A percentile compares a stretch with the other conserved stretches of the same genome.
phyloP scores from a whole-genome alignment of 805 yeast species.

The Myxozyma monticola region DNA sequence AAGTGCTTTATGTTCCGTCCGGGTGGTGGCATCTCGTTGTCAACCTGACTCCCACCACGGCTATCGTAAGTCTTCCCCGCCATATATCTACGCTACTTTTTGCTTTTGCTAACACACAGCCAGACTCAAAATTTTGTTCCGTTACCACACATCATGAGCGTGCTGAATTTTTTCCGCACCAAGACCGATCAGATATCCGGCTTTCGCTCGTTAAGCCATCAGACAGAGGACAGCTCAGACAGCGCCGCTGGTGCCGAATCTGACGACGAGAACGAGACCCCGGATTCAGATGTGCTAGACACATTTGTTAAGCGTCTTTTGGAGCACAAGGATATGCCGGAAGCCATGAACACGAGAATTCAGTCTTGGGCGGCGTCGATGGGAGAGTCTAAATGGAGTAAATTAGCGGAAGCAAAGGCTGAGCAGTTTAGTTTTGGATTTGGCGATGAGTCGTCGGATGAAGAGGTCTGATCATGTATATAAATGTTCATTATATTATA shows the following conservation, averaged over 20 bases:
- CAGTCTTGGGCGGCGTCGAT: conserved; percentile 30
- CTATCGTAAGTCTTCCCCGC: conserved; percentile 43
- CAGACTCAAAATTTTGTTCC: conserved; percentile 88
- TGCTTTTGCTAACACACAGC: too few relatives aligned
- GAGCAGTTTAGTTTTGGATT: conserved; percentile 44
- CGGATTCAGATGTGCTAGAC: conserved; percentile 42
- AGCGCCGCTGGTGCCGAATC: conserved; percentile 33
- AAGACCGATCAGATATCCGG: conserved; percentile 78
- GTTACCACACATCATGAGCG: conserved; percentile 54
- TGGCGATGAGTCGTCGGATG: conserved; percentile 28
- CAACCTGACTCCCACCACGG: conserved; percentile 76
- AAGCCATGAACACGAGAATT: conserved; percentile 34
- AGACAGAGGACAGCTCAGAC: not conserved
- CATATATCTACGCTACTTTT: not conserved
- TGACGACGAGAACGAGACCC: conserved; percentile 39
- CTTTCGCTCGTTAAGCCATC: conserved; percentile 48
- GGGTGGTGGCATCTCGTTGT: conserved; percentile 98
- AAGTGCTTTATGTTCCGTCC: conserved; percentile 86
- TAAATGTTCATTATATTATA: too few relatives aligned
- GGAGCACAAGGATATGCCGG: conserved; percentile 27
- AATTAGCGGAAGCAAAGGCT: conserved; percentile 38
- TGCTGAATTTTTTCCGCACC: conserved; percentile 63
- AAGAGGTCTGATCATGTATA: too few relatives aligned
- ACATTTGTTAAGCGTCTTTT: conserved; percentile 41
- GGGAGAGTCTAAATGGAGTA: conserved; percentile 53